These are phyloP conservation scores for Podospora pseudoanserina DNA, from an alignment of 495 filamentous ascomycete genomes.

Conservation along the genomic window DNA sequence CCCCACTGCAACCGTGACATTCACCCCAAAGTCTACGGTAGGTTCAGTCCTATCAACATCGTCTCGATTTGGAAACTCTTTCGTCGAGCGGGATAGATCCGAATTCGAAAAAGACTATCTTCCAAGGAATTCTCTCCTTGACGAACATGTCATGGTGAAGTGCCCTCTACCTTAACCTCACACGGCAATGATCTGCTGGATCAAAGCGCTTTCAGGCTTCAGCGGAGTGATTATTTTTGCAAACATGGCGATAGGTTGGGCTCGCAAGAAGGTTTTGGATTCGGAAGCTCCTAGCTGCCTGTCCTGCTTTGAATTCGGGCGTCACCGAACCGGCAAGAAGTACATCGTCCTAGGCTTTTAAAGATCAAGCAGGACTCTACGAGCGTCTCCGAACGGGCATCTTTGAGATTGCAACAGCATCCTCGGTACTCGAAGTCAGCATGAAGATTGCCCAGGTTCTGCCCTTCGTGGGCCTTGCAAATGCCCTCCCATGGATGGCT, in stretches of 20 bases:
- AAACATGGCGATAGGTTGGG: not conserved
- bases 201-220: not conserved
- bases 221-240: not conserved
- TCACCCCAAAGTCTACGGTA: not conserved
- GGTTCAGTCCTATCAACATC: not conserved
- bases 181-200: not conserved
- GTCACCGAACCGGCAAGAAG: not conserved
- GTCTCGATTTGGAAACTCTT: not conserved
- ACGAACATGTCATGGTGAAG: not conserved
- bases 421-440: not conserved
- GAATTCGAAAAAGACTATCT: not conserved
- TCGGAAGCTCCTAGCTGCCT: not conserved
- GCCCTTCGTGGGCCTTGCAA: constrained; percentile 6
- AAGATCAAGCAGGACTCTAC: too few relatives aligned
- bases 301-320: not conserved
- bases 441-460: constrained; percentile 3
- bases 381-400: too few relatives aligned
- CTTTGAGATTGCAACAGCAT: too few relatives aligned
- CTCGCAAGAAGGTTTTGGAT: not conserved
- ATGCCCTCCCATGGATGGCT: constrained; percentile 12
- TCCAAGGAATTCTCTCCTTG: not conserved
- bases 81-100: not conserved
- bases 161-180: not conserved
- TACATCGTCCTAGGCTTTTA: too few relatives aligned
- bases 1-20: constrained; percentile 6